phyloP scores from a whole-genome alignment of 2,329 filamentous ascomycete species.

The Stemphylium beticola region DNA sequence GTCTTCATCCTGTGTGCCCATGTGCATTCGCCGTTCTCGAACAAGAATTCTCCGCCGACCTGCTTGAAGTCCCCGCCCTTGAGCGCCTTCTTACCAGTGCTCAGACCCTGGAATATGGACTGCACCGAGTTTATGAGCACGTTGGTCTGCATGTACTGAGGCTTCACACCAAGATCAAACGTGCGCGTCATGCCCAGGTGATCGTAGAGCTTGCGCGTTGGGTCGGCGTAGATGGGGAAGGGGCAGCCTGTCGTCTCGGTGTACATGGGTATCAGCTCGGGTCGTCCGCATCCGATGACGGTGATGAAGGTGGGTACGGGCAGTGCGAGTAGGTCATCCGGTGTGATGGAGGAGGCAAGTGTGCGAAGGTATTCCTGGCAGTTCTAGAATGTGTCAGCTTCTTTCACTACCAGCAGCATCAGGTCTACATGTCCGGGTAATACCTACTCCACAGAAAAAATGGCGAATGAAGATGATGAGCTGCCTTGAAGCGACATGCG shows the following conservation, averaged over 20 bases:
- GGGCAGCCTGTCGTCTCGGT: slow-evolving; percentile 65
- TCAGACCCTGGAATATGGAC: slow-evolving; percentile 66
- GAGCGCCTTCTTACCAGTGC: slow-evolving; percentile 63
- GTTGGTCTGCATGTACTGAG: slow-evolving; percentile 68
- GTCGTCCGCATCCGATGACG: slow-evolving; percentile 75
- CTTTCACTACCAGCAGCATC: not conserved
- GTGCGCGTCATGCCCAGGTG: slow-evolving; percentile 73
- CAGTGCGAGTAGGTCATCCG: slow-evolving; percentile 54
- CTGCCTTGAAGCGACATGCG: slow-evolving; percentile 54
- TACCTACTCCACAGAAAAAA: slow-evolving; percentile 78
- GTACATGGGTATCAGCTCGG: slow-evolving; percentile 72
- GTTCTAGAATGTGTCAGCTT: slow-evolving; percentile 57
- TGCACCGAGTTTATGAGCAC: slow-evolving; percentile 54
- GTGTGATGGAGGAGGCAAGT: slow-evolving; percentile 64
- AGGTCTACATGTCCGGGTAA: not conserved
- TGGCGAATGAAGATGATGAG: slow-evolving; percentile 78
- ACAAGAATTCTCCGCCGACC: slow-evolving; percentile 81
- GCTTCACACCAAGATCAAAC: slow-evolving; percentile 65
- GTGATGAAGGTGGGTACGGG: slow-evolving; percentile 65
- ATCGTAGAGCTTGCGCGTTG: slow-evolving; percentile 69
- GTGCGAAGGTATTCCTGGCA: slow-evolving; percentile 76
- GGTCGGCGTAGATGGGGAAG: slow-evolving; percentile 81
- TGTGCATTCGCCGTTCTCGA: slow-evolving; percentile 70
- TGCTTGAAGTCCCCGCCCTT: slow-evolving; percentile 71
- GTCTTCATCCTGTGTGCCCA: slow-evolving; percentile 86